phyloP scores from a whole-genome alignment of 2,329 filamentous ascomycete genomes.

The Aspergillus pseudotamarii region DNA sequence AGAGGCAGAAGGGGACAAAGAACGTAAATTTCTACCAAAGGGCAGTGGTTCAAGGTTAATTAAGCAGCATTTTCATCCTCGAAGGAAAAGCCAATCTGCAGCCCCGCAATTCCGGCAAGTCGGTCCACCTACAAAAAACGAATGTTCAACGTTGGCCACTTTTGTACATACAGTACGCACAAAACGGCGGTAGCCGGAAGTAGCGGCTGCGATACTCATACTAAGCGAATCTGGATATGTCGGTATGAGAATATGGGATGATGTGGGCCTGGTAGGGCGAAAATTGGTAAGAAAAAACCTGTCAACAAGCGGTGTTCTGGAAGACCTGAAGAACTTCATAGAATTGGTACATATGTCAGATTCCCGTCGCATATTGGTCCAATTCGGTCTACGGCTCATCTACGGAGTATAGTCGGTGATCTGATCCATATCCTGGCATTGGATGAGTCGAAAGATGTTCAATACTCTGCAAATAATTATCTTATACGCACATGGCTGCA shows the following conservation, averaged over 20 bases:
- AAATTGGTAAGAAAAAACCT: neutral
- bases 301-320: slow-evolving; percentile 14
- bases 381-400: neutral
- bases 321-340: slow-evolving; percentile 10
- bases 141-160: slow-evolving; percentile 9
- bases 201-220: slow-evolving; percentile 12
- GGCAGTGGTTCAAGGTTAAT: slow-evolving; percentile 3
- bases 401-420: neutral
- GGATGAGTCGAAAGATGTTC: slow-evolving; percentile 5
- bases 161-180: slow-evolving; percentile 1
- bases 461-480: slow-evolving; percentile 5
- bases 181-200: slow-evolving; percentile 17
- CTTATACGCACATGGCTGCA: slow-evolving; percentile 1
- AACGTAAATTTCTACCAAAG: neutral
- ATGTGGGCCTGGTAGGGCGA: slow-evolving; percentile 11
- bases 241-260: slow-evolving; percentile 3
- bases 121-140: slow-evolving; percentile 17
- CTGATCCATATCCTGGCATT: neutral
- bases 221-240: neutral
- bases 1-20: neutral
- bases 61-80: neutral
- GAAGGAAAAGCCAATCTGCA: slow-evolving; percentile 9
- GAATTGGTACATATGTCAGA: neutral
- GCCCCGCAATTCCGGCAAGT: slow-evolving; percentile 21
- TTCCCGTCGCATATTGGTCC: neutral